Conservation (phyloP, 2,329 filamentous ascomycete species). For the Pestalotiopsis sp. region DNA sequence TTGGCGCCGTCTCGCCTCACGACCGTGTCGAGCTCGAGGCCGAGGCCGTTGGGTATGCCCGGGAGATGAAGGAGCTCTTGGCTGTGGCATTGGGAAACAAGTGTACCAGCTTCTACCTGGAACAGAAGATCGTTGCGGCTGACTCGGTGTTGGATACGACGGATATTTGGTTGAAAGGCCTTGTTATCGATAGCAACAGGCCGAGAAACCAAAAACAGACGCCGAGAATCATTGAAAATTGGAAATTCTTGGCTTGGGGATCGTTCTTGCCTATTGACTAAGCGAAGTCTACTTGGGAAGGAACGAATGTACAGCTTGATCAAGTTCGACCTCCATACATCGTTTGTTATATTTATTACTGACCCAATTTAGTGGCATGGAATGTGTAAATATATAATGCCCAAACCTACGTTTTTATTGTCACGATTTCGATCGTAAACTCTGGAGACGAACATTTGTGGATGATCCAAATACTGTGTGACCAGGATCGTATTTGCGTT, state of each 20-base stretch:
- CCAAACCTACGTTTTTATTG: too few relatives aligned
- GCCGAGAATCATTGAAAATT: neutral
- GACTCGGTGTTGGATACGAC: slow-evolving; percentile 6
- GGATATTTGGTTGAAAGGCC: slow-evolving; percentile 3
- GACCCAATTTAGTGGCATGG: too few relatives aligned
- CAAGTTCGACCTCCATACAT: too few relatives aligned
- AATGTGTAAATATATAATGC: too few relatives aligned
- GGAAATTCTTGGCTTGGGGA: neutral
- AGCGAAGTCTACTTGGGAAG: neutral
- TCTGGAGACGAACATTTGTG: too few relatives aligned
- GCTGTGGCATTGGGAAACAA: slow-evolving; percentile 2
- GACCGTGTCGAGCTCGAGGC: slow-evolving; percentile 1
- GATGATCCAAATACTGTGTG: too few relatives aligned
- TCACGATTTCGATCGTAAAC: too few relatives aligned
- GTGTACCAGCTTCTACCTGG: slow-evolving; percentile 14
- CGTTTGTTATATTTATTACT: too few relatives aligned
- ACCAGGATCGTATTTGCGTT: too few relatives aligned
- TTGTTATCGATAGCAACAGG: neutral
- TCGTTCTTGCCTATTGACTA: neutral
- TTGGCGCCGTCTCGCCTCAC: slow-evolving; percentile 9
- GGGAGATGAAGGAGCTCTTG: slow-evolving; percentile 1
- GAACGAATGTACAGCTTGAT: too few relatives aligned
- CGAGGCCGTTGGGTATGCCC: slow-evolving; percentile 5
- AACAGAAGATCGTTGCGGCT: slow-evolving; percentile 11
- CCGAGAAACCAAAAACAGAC: neutral